Base-by-base conservation (phyloP, 1,284 basidiomycete species). In the Fomes fomentarius region DNA sequence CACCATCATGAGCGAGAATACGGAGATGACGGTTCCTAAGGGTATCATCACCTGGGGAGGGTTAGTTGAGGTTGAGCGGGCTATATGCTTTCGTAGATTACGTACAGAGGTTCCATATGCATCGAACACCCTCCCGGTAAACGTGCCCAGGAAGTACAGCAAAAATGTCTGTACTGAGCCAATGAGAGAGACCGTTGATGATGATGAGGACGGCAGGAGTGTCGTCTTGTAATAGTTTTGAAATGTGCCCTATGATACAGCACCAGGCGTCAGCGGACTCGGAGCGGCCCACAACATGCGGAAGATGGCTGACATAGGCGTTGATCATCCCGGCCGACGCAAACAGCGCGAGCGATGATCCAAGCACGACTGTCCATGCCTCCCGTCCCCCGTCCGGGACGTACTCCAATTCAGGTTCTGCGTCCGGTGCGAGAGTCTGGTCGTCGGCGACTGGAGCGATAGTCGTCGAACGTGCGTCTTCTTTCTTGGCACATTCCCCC, bases 101-200 rank as follows among this genome's bases (percentile, higher is more conserved):
- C 47, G 24, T 41, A 66, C 64, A 6, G 40, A 51, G 12, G 65
- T 57, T 14, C 57, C 66, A 61, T 74, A 58, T 10, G 74, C 74
- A 66, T 76, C 74, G 56, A 76, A 75, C 50, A 77, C 43, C 43
- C 63, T 58, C 4, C 72, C 72, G 8, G 68, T 54, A 26, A 71
- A 47, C 9, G 69, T 70, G 4, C 68, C 67, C 3, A 68, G 56
- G 15, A 67, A 65, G 49, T 73, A 78, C 39, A 76, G 70, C 38
- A 69, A 65, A 62, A 71, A 77, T 5, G 77, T 50, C 52, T 78
- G 77, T 24, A 79, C 47, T 8, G 77, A 74, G 11, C 76, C 76
- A 45, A 78, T 77, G 62, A 77, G 69, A 4, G 77, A 71, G 52
- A 78, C 78, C 12, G 59, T 64, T 14, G 76, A 75, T 6, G 72